Percentiles rank a stretch among this genome's conserved stretches.
phyloP scores from a whole-genome alignment of 176 grass and related monocot species.

The Carex myosuroides region DNA sequence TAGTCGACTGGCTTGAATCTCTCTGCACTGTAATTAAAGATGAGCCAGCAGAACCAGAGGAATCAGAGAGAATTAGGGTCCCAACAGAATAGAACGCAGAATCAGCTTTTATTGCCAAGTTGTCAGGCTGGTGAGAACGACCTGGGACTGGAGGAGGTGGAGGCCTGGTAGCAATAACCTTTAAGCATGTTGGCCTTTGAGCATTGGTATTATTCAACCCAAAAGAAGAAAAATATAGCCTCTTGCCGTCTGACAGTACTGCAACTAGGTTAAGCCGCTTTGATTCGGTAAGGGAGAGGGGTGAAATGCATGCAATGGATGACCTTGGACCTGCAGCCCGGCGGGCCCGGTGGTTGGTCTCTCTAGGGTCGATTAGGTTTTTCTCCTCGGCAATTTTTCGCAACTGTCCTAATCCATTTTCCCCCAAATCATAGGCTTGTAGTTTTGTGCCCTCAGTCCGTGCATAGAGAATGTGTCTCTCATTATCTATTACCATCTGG shows the following conservation, averaged over 20 bases:
- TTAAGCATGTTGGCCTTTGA: constrained; percentile 86
- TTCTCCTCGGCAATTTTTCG: constrained; percentile 87
- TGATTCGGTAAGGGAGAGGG: constrained; percentile 72
- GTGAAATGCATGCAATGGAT: constrained; percentile 68
- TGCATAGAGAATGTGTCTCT: constrained; percentile 86
- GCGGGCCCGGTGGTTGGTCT: constrained; percentile 52
- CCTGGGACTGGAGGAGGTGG: constrained; percentile 70
- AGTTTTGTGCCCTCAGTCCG: constrained; percentile 81
- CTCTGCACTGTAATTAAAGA: constrained; percentile 85
- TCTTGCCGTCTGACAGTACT: constrained; percentile 93
- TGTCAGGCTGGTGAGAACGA: constrained; percentile 71
- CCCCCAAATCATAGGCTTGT: constrained; percentile 86
- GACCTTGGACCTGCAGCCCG: constrained; percentile 56
- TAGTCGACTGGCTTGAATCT: constrained; percentile 61
- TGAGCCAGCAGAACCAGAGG: constrained; percentile 63
- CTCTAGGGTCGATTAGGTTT: constrained; percentile 83
- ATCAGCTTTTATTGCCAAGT: constrained; percentile 88
- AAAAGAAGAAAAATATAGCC: constrained; percentile 80
- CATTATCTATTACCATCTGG: constrained; percentile 87
- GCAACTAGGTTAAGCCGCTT: constrained; percentile 88
- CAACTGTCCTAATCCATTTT: constrained; percentile 59
- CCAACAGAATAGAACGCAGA: constrained; percentile 84
- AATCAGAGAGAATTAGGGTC: constrained; percentile 88
- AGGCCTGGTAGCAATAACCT: constrained; percentile 84
- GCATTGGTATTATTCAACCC: constrained; percentile 45